These are phyloP conservation scores for Danielia oregonensis DNA, from an alignment of 805 yeast genomes.

Conservation along the genomic window DNA sequence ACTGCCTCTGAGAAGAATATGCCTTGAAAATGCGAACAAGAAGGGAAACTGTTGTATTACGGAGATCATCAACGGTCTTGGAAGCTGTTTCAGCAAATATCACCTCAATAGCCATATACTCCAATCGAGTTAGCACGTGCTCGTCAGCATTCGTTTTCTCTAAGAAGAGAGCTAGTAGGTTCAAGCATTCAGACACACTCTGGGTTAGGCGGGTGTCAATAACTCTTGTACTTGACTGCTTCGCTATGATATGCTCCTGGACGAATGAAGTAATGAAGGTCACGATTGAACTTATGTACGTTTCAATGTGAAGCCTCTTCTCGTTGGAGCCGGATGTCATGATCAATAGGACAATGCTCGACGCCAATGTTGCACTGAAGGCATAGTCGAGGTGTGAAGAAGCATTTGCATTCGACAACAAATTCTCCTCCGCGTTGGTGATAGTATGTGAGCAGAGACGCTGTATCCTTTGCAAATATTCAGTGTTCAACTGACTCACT, in stretches of 20 bases:
- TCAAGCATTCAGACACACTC: not conserved
- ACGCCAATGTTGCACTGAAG: slow-evolving; percentile 24
- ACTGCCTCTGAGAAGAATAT: slow-evolving; percentile 50
- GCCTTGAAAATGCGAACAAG: slow-evolving; percentile 34
- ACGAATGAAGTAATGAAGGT: slow-evolving; percentile 33
- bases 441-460: slow-evolving; percentile 26
- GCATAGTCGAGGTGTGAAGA: not conserved
- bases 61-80: slow-evolving; percentile 23
- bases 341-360: slow-evolving; percentile 36
- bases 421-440: slow-evolving; percentile 13
- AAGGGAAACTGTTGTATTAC: slow-evolving; percentile 25
- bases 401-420: slow-evolving; percentile 23
- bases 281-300: slow-evolving; percentile 38
- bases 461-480: slow-evolving; percentile 19
- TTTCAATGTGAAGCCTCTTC: slow-evolving; percentile 44
- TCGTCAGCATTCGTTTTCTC: slow-evolving; percentile 35
- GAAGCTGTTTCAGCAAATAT: slow-evolving; percentile 35
- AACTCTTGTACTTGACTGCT: not conserved
- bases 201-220: not conserved
- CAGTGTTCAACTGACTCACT: slow-evolving; percentile 14
- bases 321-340: slow-evolving; percentile 40
- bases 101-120: slow-evolving; percentile 44
- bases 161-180: slow-evolving; percentile 1
- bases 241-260: slow-evolving; percentile 25
- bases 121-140: slow-evolving; percentile 51